These are phyloP conservation scores for Suhomyces pyralidae DNA, from an alignment of 805 yeast species.

Conservation along the genomic window DNA sequence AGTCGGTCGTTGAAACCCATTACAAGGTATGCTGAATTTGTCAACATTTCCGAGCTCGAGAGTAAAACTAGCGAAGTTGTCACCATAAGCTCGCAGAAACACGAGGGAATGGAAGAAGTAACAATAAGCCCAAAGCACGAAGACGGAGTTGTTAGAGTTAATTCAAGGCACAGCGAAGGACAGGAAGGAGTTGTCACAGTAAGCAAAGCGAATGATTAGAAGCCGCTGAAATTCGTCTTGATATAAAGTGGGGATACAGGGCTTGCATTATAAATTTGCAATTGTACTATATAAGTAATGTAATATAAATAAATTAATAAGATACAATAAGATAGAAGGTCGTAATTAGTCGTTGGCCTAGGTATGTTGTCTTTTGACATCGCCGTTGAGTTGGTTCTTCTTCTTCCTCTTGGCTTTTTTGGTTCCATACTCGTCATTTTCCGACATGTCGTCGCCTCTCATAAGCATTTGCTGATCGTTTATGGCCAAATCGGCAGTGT, in stretches of 20 bases:
- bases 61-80: slow-evolving; percentile 2
- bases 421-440: slow-evolving; percentile 35
- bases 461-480: slow-evolving; percentile 44
- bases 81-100: not conserved
- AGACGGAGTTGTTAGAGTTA: not conserved
- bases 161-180: not conserved
- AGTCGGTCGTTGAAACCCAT: slow-evolving; percentile 21
- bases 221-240: not conserved
- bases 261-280: not conserved
- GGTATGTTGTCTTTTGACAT: slow-evolving; percentile 36
- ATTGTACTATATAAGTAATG: not conserved
- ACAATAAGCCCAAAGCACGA: not conserved
- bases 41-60: slow-evolving; percentile 19
- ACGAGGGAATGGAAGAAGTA: not conserved
- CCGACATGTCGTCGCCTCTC: slow-evolving; percentile 41
- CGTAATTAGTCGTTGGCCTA: not conserved
- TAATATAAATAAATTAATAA: not conserved
- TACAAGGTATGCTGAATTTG: slow-evolving; percentile 21
- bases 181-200: not conserved
- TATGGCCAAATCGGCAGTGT: slow-evolving; percentile 62
- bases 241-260: not conserved
- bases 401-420: slow-evolving; percentile 33
- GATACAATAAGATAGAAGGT: not conserved
- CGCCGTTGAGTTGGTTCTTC: slow-evolving; percentile 38
- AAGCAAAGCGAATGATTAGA: not conserved